These are phyloP conservation scores for Alternaria triticina DNA, from an alignment of 2,329 filamentous ascomycete species.

Conservation along the genomic window DNA sequence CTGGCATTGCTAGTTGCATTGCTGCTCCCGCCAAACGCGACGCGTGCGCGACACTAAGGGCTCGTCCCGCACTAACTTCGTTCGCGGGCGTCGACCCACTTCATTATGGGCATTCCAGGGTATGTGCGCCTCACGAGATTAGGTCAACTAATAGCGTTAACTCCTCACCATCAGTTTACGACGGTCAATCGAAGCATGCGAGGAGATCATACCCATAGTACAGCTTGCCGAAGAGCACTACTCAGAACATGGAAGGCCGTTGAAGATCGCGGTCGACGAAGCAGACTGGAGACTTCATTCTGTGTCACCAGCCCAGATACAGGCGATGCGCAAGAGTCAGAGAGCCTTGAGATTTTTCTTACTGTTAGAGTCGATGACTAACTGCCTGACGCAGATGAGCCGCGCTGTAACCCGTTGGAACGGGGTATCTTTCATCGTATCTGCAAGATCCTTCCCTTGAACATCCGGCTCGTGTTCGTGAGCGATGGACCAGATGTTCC, in stretches of 20 bases:
- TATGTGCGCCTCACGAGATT: not conserved
- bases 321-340: too few species aligned
- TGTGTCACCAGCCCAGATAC: conserved; percentile 24
- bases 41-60: not conserved
- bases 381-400: too few species aligned
- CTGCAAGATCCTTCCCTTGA: conserved; percentile 54
- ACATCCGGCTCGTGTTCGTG: conserved; percentile 60
- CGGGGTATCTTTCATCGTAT: conserved; percentile 47
- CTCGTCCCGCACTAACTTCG: not conserved
- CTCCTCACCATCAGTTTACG: too few species aligned
- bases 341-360: too few species aligned
- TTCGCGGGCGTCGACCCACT: not conserved
- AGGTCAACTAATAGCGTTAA: too few species aligned
- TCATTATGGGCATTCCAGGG: not conserved
- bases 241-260: conserved; percentile 38
- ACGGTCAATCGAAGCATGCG: conserved; percentile 35
- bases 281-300: conserved; percentile 53
- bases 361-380: too few species aligned
- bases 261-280: conserved; percentile 52
- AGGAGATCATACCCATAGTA: conserved; percentile 41
- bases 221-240: conserved; percentile 47
- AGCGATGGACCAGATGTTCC: conserved; percentile 59
- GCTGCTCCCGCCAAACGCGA: not conserved
- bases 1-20: not conserved
- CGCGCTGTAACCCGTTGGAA: too few species aligned